Evolutionary conservation across 352 stramenopile species (phyloP).

Genomic region (Plasmopara muralis): DNA sequence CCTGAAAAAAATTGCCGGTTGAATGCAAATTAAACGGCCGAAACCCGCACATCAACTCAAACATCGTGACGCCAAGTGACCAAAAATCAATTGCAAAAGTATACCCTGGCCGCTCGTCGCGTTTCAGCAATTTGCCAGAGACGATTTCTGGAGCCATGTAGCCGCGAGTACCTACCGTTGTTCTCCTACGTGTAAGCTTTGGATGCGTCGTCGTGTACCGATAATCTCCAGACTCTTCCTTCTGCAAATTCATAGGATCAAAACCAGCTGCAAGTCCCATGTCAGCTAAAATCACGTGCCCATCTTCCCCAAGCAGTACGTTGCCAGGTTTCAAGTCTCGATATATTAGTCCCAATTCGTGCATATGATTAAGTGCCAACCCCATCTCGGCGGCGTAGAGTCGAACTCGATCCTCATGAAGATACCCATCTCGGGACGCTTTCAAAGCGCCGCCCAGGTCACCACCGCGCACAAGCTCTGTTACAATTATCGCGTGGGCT

Average conservation of each 20-base stretch:
- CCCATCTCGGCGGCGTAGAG: slow-evolving; percentile 84
- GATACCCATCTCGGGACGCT: slow-evolving; percentile 49
- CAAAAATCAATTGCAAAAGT: slow-evolving; percentile 74
- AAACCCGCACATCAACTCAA: slow-evolving; percentile 84
- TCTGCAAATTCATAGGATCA: slow-evolving; percentile 45
- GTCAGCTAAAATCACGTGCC: slow-evolving; percentile 85
- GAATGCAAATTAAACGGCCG: slow-evolving; percentile 74
- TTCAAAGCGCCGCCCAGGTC: slow-evolving; percentile 78
- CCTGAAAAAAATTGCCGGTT: slow-evolving; percentile 67
- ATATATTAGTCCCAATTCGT: slow-evolving; percentile 83
- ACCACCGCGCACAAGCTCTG: slow-evolving; percentile 75
- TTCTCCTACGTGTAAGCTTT: slow-evolving; percentile 66
- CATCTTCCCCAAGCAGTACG: slow-evolving; percentile 82
- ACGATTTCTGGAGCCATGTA: slow-evolving; percentile 92
- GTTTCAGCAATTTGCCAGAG: slow-evolving; percentile 74
- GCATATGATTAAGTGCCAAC: slow-evolving; percentile 83
- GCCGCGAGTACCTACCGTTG: slow-evolving; percentile 79
- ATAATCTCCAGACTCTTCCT: slow-evolving; percentile 34
- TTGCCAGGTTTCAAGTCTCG: slow-evolving; percentile 87
- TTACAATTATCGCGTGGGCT: slow-evolving; percentile 82
- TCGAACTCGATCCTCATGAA: slow-evolving; percentile 68
- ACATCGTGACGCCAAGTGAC: slow-evolving; percentile 81
- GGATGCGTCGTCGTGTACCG: slow-evolving; percentile 48
- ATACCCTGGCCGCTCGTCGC: slow-evolving; percentile 71
- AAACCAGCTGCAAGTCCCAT: slow-evolving; percentile 79